Percentiles rank a stretch among this genome's conserved stretches.
phyloP scores from a whole-genome alignment of 2,329 filamentous ascomycete species.

The Talaromyces sp. region DNA sequence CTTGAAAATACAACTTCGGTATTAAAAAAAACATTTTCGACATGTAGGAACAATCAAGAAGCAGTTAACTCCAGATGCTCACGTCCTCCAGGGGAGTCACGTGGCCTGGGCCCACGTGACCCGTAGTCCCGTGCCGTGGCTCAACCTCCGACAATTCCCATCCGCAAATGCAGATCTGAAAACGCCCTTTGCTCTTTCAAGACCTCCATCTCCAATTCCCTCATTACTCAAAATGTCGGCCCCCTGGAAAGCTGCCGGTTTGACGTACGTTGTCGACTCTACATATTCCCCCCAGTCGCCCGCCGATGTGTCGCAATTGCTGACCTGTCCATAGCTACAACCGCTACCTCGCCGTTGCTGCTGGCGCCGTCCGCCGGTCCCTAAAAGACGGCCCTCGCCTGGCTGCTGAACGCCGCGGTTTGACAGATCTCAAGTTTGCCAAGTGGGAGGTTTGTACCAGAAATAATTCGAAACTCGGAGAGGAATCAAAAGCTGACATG shows the following conservation, averaged over 20 bases:
- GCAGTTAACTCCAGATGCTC: not conserved
- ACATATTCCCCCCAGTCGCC: not conserved
- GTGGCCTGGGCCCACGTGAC: constrained; percentile 26
- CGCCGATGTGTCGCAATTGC: constrained; percentile 15
- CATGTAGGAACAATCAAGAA: not conserved
- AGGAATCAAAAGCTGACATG: not conserved
- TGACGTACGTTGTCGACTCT: constrained; percentile 65
- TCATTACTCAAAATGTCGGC: constrained; percentile 73
- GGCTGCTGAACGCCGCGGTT: constrained; percentile 79
- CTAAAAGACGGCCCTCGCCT: constrained; percentile 94
- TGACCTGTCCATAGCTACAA: constrained; percentile 73
- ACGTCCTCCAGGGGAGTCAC: constrained; percentile 15
- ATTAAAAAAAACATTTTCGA: not conserved
- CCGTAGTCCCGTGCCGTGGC: constrained; percentile 19
- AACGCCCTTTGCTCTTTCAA: constrained; percentile 7
- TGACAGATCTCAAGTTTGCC: constrained; percentile 82
- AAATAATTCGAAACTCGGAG: no score
- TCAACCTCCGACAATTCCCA: constrained; percentile 28
- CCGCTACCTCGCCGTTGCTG: constrained; percentile 94
- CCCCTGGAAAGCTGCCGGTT: constrained; percentile 96
- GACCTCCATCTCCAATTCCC: constrained; percentile 22
- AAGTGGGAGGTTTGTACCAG: constrained; percentile 83
- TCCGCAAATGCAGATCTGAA: constrained; percentile 24
- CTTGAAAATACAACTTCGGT: not conserved
- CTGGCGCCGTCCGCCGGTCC: constrained; percentile 91